These are phyloP conservation scores for Xylaria sp. DNA, from an alignment of 2,329 filamentous ascomycete genomes.

Conservation along the genomic window DNA sequence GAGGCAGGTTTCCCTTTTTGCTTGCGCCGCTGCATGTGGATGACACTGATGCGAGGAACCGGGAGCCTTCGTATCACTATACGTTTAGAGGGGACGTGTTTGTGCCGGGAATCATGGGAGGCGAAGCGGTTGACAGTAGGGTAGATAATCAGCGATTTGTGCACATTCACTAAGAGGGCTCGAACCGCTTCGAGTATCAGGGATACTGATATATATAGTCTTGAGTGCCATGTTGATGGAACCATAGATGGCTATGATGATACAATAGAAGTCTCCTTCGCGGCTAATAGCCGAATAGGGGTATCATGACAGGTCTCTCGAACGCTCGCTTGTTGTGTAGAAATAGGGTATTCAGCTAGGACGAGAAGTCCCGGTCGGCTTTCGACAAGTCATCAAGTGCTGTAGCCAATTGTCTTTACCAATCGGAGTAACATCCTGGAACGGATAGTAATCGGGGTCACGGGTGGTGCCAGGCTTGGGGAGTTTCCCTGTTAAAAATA, in stretches of 20 bases:
- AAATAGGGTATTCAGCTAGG: slow-evolving; percentile 14
- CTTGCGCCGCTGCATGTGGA: slow-evolving; percentile 20
- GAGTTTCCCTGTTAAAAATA: slow-evolving; percentile 61
- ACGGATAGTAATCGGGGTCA: slow-evolving; percentile 56
- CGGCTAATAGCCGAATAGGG: neutral
- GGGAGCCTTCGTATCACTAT: slow-evolving; percentile 23
- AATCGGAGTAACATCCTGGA: slow-evolving; percentile 46
- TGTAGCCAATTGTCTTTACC: slow-evolving; percentile 26
- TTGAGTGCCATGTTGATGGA: neutral
- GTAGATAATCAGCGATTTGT: slow-evolving; percentile 28
- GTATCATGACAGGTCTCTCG: neutral
- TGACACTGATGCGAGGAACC: neutral
- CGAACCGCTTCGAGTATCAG: neutral
- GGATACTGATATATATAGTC: neutral
- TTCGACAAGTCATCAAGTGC: slow-evolving; percentile 35
- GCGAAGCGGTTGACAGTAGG: slow-evolving; percentile 35
- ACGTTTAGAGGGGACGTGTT: slow-evolving; percentile 32
- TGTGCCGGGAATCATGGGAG: slow-evolving; percentile 30
- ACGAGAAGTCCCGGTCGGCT: slow-evolving; percentile 29
- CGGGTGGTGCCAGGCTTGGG: slow-evolving; percentile 60
- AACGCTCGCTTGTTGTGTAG: neutral
- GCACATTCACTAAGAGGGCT: slow-evolving; percentile 27
- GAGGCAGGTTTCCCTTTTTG: slow-evolving; percentile 33
- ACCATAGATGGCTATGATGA: neutral
- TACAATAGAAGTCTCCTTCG: neutral